Evolutionary conservation across 2,329 filamentous ascomycete genomes (phyloP).

Genomic region (Metarhizium humberi): DNA sequence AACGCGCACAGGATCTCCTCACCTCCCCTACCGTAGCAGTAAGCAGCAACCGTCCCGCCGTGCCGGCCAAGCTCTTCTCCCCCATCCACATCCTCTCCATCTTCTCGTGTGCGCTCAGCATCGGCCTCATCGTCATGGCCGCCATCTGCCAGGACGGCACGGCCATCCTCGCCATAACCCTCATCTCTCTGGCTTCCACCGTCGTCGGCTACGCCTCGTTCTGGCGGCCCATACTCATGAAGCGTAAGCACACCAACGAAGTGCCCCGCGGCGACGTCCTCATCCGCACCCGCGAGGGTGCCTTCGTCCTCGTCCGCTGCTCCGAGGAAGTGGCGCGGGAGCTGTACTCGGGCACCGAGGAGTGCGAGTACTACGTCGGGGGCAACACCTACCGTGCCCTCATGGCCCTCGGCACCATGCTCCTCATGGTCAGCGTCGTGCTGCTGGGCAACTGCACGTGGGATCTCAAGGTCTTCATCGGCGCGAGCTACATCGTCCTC

Average conservation of each 20-base stretch:
- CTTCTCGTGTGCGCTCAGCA: constrained; percentile 39
- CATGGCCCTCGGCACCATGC: constrained; percentile 47
- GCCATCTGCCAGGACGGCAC: constrained; percentile 26
- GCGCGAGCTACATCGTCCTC: constrained; percentile 46
- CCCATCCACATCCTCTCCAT: constrained; percentile 45
- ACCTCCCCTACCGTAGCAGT: constrained; percentile 30
- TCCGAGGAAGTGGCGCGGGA: constrained; percentile 53
- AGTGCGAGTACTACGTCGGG: constrained; percentile 45
- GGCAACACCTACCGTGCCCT: constrained; percentile 38
- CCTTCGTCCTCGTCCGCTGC: constrained; percentile 48
- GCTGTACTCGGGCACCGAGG: constrained; percentile 51
- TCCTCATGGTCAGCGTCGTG: constrained; percentile 53
- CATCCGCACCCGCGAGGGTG: constrained; percentile 50
- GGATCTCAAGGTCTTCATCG: constrained; percentile 49
- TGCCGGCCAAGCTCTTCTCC: constrained; percentile 39
- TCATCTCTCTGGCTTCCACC: constrained; percentile 43
- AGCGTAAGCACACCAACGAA: constrained; percentile 34
- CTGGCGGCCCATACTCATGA: constrained; percentile 47
- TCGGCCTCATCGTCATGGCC: constrained; percentile 36
- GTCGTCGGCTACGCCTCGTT: constrained; percentile 47
- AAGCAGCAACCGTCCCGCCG: constrained; percentile 29
- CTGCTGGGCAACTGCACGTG: constrained; percentile 54
- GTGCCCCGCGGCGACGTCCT: constrained; percentile 51
- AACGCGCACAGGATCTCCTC: constrained; percentile 33
- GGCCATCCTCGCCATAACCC: constrained; percentile 33